Evolutionary conservation across 257 asterid genomes (phyloP).

Genomic region (Nicotiana sylvestris): DNA sequence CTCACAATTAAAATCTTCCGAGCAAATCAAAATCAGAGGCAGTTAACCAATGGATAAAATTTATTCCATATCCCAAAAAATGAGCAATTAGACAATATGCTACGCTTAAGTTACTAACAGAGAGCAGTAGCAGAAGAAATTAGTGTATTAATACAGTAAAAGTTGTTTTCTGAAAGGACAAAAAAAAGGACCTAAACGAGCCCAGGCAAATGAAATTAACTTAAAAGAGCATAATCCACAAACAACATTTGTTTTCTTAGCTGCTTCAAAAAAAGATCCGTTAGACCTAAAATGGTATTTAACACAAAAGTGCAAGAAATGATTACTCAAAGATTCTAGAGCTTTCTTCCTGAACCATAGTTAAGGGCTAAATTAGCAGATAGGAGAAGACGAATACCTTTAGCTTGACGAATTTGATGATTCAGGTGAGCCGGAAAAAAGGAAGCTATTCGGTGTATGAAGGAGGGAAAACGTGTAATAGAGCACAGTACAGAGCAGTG

Average conservation of each 20-base stretch:
- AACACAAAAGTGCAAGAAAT: background rate
- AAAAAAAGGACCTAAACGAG: background rate
- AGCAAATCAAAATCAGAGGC: background rate
- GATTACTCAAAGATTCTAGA: background rate
- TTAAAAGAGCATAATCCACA: background rate
- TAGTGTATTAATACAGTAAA: background rate
- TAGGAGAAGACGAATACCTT: background rate
- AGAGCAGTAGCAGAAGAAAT: background rate
- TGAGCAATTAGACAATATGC: background rate
- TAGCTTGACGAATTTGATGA: background rate
- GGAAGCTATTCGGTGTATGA: background rate
- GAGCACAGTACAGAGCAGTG: background rate
- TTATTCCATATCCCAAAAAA: background rate
- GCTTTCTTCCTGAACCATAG: background rate
- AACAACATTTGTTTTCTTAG: background rate
- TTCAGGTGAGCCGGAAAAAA: background rate
- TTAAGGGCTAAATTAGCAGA: background rate
- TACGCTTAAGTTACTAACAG: background rate
- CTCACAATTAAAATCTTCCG: background rate
- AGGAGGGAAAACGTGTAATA: background rate
- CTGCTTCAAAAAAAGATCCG: no score
- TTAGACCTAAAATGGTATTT: no score
- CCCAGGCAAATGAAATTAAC: background rate
- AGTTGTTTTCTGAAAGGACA: no score
- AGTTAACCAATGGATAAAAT: background rate